Conservation (phyloP, 192 early-diverging fungal genomes). For the Gonapodya prolifera region DNA sequence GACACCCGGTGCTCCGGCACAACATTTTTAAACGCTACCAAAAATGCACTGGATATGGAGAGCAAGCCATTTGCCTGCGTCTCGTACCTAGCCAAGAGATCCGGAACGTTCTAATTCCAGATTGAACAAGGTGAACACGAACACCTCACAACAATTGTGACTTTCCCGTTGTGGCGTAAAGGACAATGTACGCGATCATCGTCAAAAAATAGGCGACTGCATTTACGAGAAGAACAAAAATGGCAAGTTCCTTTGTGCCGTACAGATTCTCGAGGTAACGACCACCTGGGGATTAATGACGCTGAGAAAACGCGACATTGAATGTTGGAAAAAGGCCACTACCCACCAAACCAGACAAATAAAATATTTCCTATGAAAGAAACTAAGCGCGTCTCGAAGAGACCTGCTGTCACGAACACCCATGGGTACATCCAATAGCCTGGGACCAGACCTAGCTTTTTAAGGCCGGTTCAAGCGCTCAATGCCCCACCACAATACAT, state of each 20-base stretch:
- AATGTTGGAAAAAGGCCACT: slow-evolving; percentile 28
- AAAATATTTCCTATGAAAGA: neutral
- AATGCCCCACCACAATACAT: neutral
- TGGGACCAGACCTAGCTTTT: neutral
- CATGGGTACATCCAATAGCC: slow-evolving; percentile 16
- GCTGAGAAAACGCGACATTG: slow-evolving; percentile 26
- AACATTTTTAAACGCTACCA: slow-evolving; percentile 79
- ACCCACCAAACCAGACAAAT: neutral
- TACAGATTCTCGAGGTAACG: slow-evolving; percentile 76
- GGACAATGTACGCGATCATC: slow-evolving; percentile 35
- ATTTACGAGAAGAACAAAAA: slow-evolving; percentile 47
- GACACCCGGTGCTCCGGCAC: slow-evolving; percentile 75
- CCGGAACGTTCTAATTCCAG: slow-evolving; percentile 7
- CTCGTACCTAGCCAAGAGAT: slow-evolving; percentile 23
- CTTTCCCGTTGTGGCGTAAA: slow-evolving; percentile 41
- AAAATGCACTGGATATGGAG: slow-evolving; percentile 54
- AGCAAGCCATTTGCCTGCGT: slow-evolving; percentile 58
- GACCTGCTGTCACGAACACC: slow-evolving; percentile 45
- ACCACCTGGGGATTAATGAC: too few species aligned
- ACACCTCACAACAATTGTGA: slow-evolving; percentile 39
- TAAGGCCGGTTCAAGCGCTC: neutral
- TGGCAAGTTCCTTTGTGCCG: slow-evolving; percentile 63
- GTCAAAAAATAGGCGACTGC: slow-evolving; percentile 35
- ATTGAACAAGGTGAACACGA: neutral
- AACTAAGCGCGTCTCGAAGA: slow-evolving; percentile 32